A percentile compares a stretch with the other conserved stretches of the same genome.
phyloP scores from a whole-genome alignment of 2,329 filamentous ascomycete genomes.

The Cadophora malorum region DNA sequence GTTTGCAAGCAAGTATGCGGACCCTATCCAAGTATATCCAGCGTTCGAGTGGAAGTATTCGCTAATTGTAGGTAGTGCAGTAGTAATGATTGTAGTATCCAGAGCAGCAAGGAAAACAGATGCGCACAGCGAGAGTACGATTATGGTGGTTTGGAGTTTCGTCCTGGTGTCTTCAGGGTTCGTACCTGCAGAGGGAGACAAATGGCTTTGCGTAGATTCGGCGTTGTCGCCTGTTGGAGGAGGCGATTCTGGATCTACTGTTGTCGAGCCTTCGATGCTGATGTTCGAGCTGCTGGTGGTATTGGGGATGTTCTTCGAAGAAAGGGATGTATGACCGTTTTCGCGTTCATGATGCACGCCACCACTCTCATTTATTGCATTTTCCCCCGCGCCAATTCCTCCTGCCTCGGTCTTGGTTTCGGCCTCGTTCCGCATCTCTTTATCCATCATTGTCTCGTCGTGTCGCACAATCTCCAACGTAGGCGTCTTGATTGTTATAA shows the following conservation, averaged over 20 bases:
- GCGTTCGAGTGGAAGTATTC: conserved; percentile 56
- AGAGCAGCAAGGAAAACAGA: conserved; percentile 46
- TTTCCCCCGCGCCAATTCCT: conserved; percentile 21
- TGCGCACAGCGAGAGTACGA: conserved; percentile 44
- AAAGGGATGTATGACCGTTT: conserved; percentile 18
- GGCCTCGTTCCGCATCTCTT: conserved; percentile 21
- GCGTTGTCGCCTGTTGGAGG: conserved; percentile 13
- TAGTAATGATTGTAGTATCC: conserved; percentile 62
- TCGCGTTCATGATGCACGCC: conserved; percentile 16
- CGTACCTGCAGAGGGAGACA: not conserved
- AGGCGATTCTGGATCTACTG: conserved; percentile 1
- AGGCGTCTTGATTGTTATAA: not conserved
- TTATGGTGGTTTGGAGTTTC: conserved; percentile 42
- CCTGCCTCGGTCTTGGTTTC: conserved; percentile 25
- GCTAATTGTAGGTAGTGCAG: conserved; percentile 65
- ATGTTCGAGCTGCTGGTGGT: conserved; percentile 1
- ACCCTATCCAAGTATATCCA: conserved; percentile 77
- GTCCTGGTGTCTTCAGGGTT: conserved; percentile 43
- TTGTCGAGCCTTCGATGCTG: not conserved
- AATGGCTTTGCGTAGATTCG: not conserved
- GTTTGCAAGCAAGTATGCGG: conserved; percentile 73
- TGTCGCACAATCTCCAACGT: conserved; percentile 6
- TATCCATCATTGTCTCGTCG: conserved; percentile 9
- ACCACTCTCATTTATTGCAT: conserved; percentile 19
- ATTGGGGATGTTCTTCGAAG: conserved; percentile 19